A percentile compares a stretch with the other conserved stretches of the same genome.
phyloP scores from a whole-genome alignment of 257 asterid genomes.

The Cordia subcordata region DNA sequence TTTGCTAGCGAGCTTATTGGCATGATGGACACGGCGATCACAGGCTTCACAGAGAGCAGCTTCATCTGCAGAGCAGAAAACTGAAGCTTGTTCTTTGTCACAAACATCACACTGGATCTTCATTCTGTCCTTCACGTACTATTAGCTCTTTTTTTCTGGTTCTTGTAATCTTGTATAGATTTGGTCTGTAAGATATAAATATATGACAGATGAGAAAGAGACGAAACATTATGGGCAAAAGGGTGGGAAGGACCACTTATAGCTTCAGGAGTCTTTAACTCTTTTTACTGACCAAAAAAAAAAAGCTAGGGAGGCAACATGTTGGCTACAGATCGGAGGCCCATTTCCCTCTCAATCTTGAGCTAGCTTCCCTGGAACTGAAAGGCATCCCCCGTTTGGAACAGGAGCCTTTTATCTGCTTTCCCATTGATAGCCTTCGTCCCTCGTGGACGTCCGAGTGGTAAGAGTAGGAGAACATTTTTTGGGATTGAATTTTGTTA shows the following conservation, averaged over 20 bases:
- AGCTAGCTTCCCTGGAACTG: too few species aligned
- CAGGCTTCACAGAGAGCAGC: constrained; percentile 73
- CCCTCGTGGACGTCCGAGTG: background rate
- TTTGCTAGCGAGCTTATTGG: constrained; percentile 71
- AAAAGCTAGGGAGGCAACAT: background rate
- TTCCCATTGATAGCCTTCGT: too few species aligned
- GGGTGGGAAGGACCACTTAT: background rate
- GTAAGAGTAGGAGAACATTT: too few species aligned
- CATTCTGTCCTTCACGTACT: constrained; percentile 19
- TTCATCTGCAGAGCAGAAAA: constrained; percentile 82
- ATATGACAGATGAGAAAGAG: background rate
- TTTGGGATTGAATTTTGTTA: too few species aligned
- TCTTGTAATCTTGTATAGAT: background rate
- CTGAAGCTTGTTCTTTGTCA: constrained; percentile 59
- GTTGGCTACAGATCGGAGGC: too few species aligned
- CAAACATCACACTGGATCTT: constrained; percentile 85
- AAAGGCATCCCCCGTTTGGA: too few species aligned
- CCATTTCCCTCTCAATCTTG: too few species aligned
- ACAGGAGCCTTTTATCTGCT: too few species aligned
- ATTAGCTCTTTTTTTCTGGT: background rate
- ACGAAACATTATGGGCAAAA: constrained; percentile 3
- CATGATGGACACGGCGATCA: constrained; percentile 66
- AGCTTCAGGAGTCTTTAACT: background rate
- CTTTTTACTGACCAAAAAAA: background rate
- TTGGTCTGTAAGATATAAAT: background rate